phyloP scores from a whole-genome alignment of 2,329 filamentous ascomycete genomes.

The Hawksworthiomyces lignivorus region DNA sequence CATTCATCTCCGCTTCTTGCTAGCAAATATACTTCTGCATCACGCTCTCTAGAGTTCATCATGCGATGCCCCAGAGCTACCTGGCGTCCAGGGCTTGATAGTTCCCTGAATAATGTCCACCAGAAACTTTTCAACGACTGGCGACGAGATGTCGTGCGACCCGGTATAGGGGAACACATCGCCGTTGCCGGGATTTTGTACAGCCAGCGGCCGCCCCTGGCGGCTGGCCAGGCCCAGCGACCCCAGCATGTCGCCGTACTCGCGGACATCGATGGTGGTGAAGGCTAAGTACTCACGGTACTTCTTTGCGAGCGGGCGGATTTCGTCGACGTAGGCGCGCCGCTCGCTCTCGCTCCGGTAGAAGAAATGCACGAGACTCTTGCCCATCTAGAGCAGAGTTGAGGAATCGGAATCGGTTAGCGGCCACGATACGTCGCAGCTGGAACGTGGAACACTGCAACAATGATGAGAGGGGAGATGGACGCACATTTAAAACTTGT shows the following conservation, averaged over 20 bases:
- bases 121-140: slow-evolving; percentile 34
- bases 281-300: slow-evolving; percentile 41
- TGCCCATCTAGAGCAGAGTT: slow-evolving; percentile 16
- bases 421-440: too few relatives aligned
- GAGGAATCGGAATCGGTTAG: not conserved
- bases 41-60: slow-evolving; percentile 13
- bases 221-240: slow-evolving; percentile 31
- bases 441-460: too few relatives aligned
- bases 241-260: slow-evolving; percentile 36
- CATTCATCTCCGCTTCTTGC: not conserved
- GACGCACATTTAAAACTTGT: slow-evolving; percentile 28
- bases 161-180: slow-evolving; percentile 33
- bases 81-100: slow-evolving; percentile 27
- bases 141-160: slow-evolving; percentile 22
- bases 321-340: slow-evolving; percentile 25
- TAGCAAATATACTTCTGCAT: too few relatives aligned
- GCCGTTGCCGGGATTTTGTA: slow-evolving; percentile 37
- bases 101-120: slow-evolving; percentile 35
- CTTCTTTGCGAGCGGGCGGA: slow-evolving; percentile 35
- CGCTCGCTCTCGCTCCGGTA: slow-evolving; percentile 22
- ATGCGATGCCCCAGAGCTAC: not conserved
- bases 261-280: slow-evolving; percentile 36
- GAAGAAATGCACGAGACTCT: slow-evolving; percentile 28
- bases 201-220: slow-evolving; percentile 23
- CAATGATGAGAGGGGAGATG: slow-evolving; percentile 17